A percentile compares a stretch with the other conserved stretches of the same genome.
Conservation (phyloP, 2,329 filamentous ascomycete genomes). For the Beauveria rudraprayagi region DNA sequence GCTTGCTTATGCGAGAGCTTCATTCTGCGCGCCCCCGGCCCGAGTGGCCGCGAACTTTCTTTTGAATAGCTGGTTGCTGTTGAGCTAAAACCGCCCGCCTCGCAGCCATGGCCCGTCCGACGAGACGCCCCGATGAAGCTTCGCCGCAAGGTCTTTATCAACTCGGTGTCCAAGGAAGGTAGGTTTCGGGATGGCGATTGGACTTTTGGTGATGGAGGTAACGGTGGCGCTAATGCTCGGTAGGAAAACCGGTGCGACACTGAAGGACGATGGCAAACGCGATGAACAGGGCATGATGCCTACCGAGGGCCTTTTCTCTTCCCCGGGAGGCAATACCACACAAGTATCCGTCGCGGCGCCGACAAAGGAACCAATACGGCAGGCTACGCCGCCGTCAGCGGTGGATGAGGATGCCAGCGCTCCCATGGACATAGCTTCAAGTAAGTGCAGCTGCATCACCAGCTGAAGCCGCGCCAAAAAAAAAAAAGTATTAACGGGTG, state of each 20-base stretch:
- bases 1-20: neutral
- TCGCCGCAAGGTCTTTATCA: slow-evolving; percentile 26
- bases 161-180: slow-evolving; percentile 31
- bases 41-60: neutral
- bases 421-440: slow-evolving; percentile 47
- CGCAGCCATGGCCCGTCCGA: slow-evolving; percentile 24
- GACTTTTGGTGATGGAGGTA: neutral
- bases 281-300: slow-evolving; percentile 92
- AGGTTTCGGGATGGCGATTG: slow-evolving; percentile 15
- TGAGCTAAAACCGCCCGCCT: neutral
- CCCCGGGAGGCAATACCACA: slow-evolving; percentile 45
- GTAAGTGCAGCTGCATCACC: slow-evolving; percentile 25
- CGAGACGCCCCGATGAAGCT: slow-evolving; percentile 22
- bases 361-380: neutral
- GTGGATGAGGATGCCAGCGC: slow-evolving; percentile 27
- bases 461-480: neutral
- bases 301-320: slow-evolving; percentile 81
- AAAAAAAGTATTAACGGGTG: slow-evolving; percentile 16
- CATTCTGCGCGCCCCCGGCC: neutral
- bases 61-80: neutral
- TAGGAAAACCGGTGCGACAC: slow-evolving; percentile 82
- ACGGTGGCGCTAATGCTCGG: slow-evolving; percentile 6
- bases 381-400: slow-evolving; percentile 16
- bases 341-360: slow-evolving; percentile 1
- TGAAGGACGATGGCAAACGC: slow-evolving; percentile 70